A percentile compares a stretch with the other conserved stretches of the same genome.
phyloP scores from a whole-genome alignment of 2,329 filamentous ascomycete genomes.

The Colletotrichum abscissum region DNA sequence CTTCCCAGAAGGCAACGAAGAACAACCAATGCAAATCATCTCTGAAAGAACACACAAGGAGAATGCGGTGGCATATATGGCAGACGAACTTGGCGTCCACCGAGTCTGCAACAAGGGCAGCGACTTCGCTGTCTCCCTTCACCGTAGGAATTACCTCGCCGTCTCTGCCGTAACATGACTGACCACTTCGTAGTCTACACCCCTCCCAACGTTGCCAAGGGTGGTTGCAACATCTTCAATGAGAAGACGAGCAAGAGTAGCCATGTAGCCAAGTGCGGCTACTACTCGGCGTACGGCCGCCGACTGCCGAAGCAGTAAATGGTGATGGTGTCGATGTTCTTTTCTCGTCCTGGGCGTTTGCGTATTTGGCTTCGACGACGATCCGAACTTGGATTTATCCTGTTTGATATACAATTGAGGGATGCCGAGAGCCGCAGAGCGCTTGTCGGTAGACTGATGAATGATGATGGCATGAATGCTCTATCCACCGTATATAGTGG shows the following conservation, averaged over 20 bases:
- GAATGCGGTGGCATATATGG: slow-evolving; percentile 90
- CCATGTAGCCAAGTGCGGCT: slow-evolving; percentile 77
- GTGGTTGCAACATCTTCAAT: slow-evolving; percentile 86
- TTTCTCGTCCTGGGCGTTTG: slow-evolving; percentile 15
- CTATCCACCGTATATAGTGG: slow-evolving; percentile 22
- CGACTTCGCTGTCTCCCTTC: slow-evolving; percentile 85
- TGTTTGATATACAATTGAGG: slow-evolving; percentile 13
- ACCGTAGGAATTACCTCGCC: slow-evolving; percentile 49
- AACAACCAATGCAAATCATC: slow-evolving; percentile 57
- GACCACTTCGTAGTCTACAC: slow-evolving; percentile 73
- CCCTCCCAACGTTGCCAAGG: slow-evolving; percentile 86
- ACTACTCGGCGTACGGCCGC: slow-evolving; percentile 73
- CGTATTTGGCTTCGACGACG: slow-evolving; percentile 10
- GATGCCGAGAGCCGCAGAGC: slow-evolving; percentile 22
- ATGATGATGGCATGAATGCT: slow-evolving; percentile 28
- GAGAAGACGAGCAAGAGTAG: slow-evolving; percentile 78
- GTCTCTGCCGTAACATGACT: slow-evolving; percentile 12
- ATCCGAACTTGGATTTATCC: slow-evolving; percentile 15
- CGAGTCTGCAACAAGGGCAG: slow-evolving; percentile 80
- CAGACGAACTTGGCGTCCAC: slow-evolving; percentile 88
- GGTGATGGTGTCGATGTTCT: background rate
- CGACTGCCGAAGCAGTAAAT: slow-evolving; percentile 54
- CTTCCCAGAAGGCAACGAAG: slow-evolving; percentile 65
- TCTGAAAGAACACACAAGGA: slow-evolving; percentile 75
- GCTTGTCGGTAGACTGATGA: slow-evolving; percentile 28